These are phyloP conservation scores for Allium cepa DNA, from an alignment of 106 monocot species.

Conservation along the genomic window DNA sequence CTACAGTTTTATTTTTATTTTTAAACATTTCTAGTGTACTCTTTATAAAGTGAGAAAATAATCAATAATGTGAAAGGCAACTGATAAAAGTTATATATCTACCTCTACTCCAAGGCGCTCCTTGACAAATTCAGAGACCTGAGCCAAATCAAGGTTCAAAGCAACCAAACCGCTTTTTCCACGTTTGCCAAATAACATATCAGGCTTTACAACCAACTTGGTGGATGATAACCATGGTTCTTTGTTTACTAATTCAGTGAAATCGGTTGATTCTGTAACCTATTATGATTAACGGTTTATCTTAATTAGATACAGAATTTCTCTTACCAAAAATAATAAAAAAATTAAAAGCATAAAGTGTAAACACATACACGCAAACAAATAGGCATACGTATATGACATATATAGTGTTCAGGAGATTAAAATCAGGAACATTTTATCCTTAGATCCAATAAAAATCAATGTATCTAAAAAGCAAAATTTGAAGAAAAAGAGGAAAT, in stretches of 20 bases:
- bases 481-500: too few relatives aligned
- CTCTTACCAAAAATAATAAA: too few relatives aligned
- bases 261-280: constrained; percentile 76
- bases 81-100: background rate
- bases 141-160: constrained; percentile 72
- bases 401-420: too few relatives aligned
- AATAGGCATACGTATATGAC: too few relatives aligned
- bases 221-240: constrained; percentile 89
- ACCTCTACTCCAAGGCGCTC: constrained; percentile 83
- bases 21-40: background rate
- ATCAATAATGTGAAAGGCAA: background rate
- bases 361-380: too few relatives aligned
- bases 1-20: background rate
- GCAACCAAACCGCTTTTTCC: constrained; percentile 95
- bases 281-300: background rate
- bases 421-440: too few relatives aligned
- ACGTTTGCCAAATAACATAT: constrained; percentile 98
- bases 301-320: too few relatives aligned
- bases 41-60: background rate
- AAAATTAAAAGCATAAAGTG: too few relatives aligned
- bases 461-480: too few relatives aligned
- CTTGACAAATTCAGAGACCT: constrained; percentile 80
- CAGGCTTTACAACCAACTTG: constrained; percentile 89
- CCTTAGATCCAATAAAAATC: too few relatives aligned
- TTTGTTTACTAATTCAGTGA: constrained; percentile 42